Evolutionary conservation across 2,329 filamentous ascomycete species (phyloP).

Genomic region (Biscogniauxia marginata): DNA sequence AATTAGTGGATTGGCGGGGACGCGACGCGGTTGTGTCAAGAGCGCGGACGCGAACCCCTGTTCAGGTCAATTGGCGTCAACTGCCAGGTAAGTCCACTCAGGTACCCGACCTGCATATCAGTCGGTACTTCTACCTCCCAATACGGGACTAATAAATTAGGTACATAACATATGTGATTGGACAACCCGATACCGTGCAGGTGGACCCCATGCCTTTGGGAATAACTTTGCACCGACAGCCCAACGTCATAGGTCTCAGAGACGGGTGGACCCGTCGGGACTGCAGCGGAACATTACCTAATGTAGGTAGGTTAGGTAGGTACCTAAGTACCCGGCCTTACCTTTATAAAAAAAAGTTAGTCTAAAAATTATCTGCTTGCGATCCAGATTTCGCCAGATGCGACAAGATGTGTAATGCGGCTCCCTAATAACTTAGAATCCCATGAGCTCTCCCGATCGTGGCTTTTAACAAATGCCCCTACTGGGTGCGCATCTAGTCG

Average conservation of each 20-base stretch:
- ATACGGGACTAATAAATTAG: too few relatives aligned
- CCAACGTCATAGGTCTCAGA: background rate
- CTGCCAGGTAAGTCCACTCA: background rate
- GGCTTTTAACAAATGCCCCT: background rate
- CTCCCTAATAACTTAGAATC: background rate
- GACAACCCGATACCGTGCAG: too few relatives aligned
- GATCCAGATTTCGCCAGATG: background rate
- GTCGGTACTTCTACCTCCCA: too few relatives aligned
- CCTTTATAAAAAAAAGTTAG: background rate
- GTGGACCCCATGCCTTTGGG: background rate
- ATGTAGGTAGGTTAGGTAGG: background rate
- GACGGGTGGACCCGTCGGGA: too few relatives aligned
- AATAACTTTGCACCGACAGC: background rate
- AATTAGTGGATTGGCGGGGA: slow-evolving; percentile 11
- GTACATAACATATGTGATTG: background rate
- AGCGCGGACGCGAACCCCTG: slow-evolving; percentile 21
- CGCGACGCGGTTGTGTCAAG: slow-evolving; percentile 26
- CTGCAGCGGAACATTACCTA: too few relatives aligned
- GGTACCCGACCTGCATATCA: background rate
- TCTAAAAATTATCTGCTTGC: background rate
- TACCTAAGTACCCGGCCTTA: background rate
- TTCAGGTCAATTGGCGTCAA: slow-evolving; percentile 1
- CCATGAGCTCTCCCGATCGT: background rate
- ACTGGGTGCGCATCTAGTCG: slow-evolving; percentile 6
- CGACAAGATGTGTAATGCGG: background rate